Conservation (phyloP, 805 yeast species). For the Myxozyma mucilagina region DNA sequence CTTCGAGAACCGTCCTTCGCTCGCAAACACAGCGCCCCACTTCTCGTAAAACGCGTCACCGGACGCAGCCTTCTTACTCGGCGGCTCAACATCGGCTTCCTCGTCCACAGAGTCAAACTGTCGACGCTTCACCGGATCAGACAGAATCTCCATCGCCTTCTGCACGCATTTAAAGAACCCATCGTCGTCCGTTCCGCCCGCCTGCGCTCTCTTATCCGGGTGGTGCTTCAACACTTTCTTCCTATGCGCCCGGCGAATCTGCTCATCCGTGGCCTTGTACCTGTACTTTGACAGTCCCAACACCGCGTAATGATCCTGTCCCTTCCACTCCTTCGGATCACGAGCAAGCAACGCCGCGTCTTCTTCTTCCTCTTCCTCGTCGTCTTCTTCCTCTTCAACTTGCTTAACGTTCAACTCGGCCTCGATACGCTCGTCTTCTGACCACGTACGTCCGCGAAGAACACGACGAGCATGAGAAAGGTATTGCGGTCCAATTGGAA, state of each 20-base stretch:
- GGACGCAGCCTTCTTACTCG: slow-evolving; percentile 51
- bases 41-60: slow-evolving; percentile 83
- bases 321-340: slow-evolving; percentile 98
- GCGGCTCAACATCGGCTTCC: slow-evolving; percentile 81
- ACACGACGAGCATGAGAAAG: slow-evolving; percentile 96
- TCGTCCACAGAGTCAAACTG: slow-evolving; percentile 96
- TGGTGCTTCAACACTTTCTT: slow-evolving; percentile 94
- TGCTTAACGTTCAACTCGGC: slow-evolving; percentile 80
- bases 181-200: slow-evolving; percentile 80
- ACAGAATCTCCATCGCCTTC: slow-evolving; percentile 88
- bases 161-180: slow-evolving; percentile 97
- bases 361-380: slow-evolving; percentile 61
- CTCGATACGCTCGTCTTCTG: slow-evolving; percentile 91
- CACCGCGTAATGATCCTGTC: slow-evolving; percentile 91
- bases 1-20: slow-evolving; percentile 90
- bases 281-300: slow-evolving; percentile 90
- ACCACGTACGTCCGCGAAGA: slow-evolving; percentile 96
- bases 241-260: slow-evolving; percentile 92
- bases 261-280: slow-evolving; percentile 87
- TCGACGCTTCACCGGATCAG: slow-evolving; percentile 81
- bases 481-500: slow-evolving; percentile 95
- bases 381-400: slow-evolving; percentile 58
- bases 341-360: slow-evolving; percentile 77
- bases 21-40: slow-evolving; percentile 88
- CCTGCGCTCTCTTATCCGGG: slow-evolving; percentile 95